Evolutionary conservation across 176 grass and related monocot species (phyloP).

Genomic region (Themeda triandra): DNA sequence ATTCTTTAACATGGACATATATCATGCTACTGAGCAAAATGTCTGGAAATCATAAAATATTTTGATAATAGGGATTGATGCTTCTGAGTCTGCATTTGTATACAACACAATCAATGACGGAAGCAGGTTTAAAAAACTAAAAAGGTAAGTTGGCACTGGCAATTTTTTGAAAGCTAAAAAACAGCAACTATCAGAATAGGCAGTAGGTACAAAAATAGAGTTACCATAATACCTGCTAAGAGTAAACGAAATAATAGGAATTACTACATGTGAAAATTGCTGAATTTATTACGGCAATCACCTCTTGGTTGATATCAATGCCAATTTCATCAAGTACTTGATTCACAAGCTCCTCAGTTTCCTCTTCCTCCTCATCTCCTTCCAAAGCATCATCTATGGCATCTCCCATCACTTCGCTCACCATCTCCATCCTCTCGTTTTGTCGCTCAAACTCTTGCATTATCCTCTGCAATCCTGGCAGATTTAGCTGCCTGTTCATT

Average conservation of each 20-base stretch:
- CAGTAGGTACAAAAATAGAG: neutral
- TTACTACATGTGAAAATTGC: neutral
- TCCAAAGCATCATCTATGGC: conserved; percentile 75
- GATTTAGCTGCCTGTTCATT: conserved; percentile 79
- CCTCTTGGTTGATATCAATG: conserved; percentile 64
- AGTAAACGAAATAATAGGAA: neutral
- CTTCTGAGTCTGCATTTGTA: no score
- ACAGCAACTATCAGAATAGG: neutral
- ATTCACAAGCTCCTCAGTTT: conserved; percentile 75
- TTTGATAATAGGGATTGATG: neutral
- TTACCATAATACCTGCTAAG: neutral
- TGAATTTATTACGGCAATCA: neutral
- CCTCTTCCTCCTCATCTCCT: conserved; percentile 70
- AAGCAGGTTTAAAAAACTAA: neutral
- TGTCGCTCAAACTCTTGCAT: conserved; percentile 81
- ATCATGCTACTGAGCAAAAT: neutral
- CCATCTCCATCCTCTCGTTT: conserved; percentile 89
- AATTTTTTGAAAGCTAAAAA: neutral
- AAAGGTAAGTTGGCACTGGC: neutral
- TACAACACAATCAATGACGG: neutral
- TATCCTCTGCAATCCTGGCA: conserved; percentile 63
- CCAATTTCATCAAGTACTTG: conserved; percentile 86
- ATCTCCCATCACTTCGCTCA: conserved; percentile 67
- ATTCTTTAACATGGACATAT: neutral
- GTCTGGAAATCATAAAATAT: neutral